Evolutionary conservation across 805 yeast genomes (phyloP).

Genomic region (Yamadazyma insecticola): DNA sequence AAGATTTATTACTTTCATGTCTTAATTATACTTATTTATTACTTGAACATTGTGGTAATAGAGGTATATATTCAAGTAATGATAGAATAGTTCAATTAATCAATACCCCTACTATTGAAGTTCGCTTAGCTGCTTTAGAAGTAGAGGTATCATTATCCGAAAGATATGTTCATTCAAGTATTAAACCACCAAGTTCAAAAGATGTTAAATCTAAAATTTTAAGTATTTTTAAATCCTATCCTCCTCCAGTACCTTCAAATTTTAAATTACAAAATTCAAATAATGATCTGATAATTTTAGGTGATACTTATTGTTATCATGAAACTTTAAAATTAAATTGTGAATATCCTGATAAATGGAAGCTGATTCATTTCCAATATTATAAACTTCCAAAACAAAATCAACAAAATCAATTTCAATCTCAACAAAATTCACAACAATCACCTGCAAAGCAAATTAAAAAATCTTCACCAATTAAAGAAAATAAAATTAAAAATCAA

Average conservation of each 20-base stretch:
- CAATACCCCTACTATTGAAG: slow-evolving; percentile 53
- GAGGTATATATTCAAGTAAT: slow-evolving; percentile 63
- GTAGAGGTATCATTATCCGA: slow-evolving; percentile 59
- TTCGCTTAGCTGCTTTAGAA: slow-evolving; percentile 57
- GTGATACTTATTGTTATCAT: slow-evolving; percentile 41
- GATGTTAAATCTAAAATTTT: slow-evolving; percentile 43
- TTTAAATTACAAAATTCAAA: slow-evolving; percentile 4
- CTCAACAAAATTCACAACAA: slow-evolving; percentile 25
- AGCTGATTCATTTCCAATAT: slow-evolving; percentile 22
- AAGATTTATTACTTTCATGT: slow-evolving; percentile 43
- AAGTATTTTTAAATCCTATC: slow-evolving; percentile 51
- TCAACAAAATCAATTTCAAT: slow-evolving; percentile 59
- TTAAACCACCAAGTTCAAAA: slow-evolving; percentile 42
- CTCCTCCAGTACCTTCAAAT: slow-evolving; percentile 40
- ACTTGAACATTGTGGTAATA: slow-evolving; percentile 64
- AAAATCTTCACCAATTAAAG: slow-evolving; percentile 10
- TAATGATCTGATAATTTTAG: slow-evolving; percentile 17
- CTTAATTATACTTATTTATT: slow-evolving; percentile 59
- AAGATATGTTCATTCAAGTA: slow-evolving; percentile 46
- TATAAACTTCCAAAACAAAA: slow-evolving; percentile 23
- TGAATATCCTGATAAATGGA: slow-evolving; percentile 9
- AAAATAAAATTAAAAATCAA: slow-evolving; percentile 4
- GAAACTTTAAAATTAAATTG: slow-evolving; percentile 23
- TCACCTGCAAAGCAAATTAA: background rate
- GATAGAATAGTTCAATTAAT: slow-evolving; percentile 57